Evolutionary conservation across 169 alveolate species (phyloP).

Genomic region (Miamiensis avidus): DNA sequence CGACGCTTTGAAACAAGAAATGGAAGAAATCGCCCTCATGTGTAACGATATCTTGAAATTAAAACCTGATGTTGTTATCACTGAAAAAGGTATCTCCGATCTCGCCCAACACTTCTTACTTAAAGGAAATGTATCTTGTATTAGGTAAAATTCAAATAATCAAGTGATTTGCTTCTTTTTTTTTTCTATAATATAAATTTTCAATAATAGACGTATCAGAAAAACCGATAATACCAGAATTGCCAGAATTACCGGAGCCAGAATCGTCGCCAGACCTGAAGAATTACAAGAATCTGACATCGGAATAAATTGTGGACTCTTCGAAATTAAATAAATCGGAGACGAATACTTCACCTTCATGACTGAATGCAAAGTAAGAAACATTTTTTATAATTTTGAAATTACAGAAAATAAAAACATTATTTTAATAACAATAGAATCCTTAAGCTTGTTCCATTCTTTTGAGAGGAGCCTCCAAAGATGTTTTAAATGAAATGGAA

Average conservation of each 20-base stretch:
- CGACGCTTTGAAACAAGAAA: conserved; percentile 94
- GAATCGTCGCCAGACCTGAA: conserved; percentile 98
- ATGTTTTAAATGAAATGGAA: conserved; percentile 97
- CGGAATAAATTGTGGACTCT: conserved; percentile 96
- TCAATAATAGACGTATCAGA: conserved; percentile 85
- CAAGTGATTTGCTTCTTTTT: no score
- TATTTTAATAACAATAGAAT: conserved; percentile 75
- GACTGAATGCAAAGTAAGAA: conserved; percentile 58
- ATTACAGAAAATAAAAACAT: no score
- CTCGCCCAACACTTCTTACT: conserved; percentile 96
- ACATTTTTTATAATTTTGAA: no score
- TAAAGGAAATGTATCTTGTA: conserved; percentile 93
- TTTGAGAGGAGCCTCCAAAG: conserved; percentile 99
- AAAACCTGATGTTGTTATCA: conserved; percentile 97
- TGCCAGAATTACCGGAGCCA: conserved; percentile 96
- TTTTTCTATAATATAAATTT: no score
- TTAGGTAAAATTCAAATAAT: no score
- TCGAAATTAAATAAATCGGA: conserved; percentile 94
- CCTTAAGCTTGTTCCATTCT: conserved; percentile 98
- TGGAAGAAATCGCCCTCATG: conserved; percentile 95
- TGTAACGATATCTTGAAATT: conserved; percentile 95
- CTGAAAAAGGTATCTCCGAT: conserved; percentile 98
- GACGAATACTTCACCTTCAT: conserved; percentile 90
- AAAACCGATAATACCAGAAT: conserved; percentile 97
- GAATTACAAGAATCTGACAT: conserved; percentile 93